Evolutionary conservation across 2,329 filamentous ascomycete species (phyloP), one percentile per base, ranked within the genome.

Genomic region (Trichoderma harzianum): DNA sequence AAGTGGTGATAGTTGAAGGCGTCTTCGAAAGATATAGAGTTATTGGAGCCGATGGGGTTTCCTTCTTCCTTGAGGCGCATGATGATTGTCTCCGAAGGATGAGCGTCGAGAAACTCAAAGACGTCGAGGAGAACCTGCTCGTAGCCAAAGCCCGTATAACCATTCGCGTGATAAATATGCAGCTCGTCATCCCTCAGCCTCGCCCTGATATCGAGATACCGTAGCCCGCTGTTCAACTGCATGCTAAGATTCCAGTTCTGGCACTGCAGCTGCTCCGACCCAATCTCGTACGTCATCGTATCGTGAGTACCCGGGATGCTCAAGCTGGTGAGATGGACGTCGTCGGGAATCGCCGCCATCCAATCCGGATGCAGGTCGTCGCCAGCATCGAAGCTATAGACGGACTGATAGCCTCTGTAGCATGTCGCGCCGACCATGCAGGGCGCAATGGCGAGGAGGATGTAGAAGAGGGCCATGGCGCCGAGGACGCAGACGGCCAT

Each of bases 281-380:
- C 74, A 70, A 85, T 78, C 58, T 78, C 76, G 74, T 83, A 85
- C 21, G 86, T 87, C 83, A 87, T 83, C 28, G 85, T 86, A 76
- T 87, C 85, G 78, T 87, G 86, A 2, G 86, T 87, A 34, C 86
- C 86, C 0, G 86, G 86, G 72, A 87, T 82, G 60, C 84, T 86
- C 55, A 87, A 80, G 65, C 78, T 81, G 36, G 84, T 80, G 39
- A 87, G 77, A 60, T 78, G 79, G 43, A 80, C 78, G 30, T 77
- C 73, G 76, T 86, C 83, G 32, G 83, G 83, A 12, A 86, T 76
- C 7, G 65, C 64, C 24, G 78, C 77, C 85, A 86, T 86, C 85
- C 85, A 87, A 47, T 73, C 68, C 36, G 81, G 76, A 55, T 78
- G 74, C 39, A 77, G 76, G 34, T 73, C 74, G 72, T 80, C 75